Evolutionary conservation across 2,329 filamentous ascomycete species (phyloP), one percentile per base, ranked within the genome.

Genomic region (Penicillium sp.): DNA sequence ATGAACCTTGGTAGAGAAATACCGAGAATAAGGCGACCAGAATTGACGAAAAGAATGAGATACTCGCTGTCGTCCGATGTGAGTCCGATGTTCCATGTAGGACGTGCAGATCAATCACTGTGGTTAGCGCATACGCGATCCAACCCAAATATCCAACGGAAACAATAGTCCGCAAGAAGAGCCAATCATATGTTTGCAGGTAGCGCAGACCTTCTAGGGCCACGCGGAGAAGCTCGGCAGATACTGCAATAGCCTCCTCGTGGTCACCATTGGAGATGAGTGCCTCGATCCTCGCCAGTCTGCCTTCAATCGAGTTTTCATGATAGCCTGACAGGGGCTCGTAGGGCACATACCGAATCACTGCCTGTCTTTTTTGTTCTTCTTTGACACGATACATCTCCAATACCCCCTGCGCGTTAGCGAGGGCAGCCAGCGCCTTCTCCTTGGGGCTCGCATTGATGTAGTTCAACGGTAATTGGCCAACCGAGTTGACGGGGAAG

Each of bases 331-430:
- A 85, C 30, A 99, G 81, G 3, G 85, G 84, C 29, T 81, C 76
- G 68, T 88, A 99, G 0, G 92, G 87, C 48, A 80, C 84, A 74
- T 92, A 99, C 35, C 85, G 84, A 52, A 99, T 74, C 67, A 93
- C 84, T 0, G 83, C 88, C 0, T 81, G 79, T 67, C 84, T 85
- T 76, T 97, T 97, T 61, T 87, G 82, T 59, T 87, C 85, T 71
- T 97, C 93, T 74, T 99, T 99, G 55, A 99, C 89, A 26, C 84
- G 85, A 69, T 97, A 99, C 88, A 97, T 97, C 70, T 99, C 94
- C 29, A 99, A 76, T 44, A 99, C 94, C 38, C 88, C 87, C 63
- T 85, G 85, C 0, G 91, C 88, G 67, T 99, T 99, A 35, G 89
- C 86, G 18, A 97, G 77, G 6, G 90, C 85, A 1, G 91, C 93